Conservation (phyloP, 495 filamentous ascomycete species). For the Lophiostoma macrostomum region DNA sequence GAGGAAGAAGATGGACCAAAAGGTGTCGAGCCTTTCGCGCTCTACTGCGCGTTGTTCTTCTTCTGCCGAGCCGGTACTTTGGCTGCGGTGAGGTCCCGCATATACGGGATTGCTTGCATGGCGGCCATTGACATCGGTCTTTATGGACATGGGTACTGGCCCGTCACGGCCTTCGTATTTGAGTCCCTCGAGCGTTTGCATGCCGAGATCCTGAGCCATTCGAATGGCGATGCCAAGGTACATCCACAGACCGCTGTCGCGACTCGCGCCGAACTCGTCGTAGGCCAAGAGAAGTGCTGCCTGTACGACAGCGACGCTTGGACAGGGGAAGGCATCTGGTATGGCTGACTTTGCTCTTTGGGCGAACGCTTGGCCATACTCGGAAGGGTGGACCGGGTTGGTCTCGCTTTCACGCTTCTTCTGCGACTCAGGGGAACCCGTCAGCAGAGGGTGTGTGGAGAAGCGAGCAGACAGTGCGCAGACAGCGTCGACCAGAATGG, state of each 20-base stretch:
- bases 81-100: constrained; percentile 29
- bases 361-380: constrained; percentile 69
- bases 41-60: constrained; percentile 56
- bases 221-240: constrained; percentile 80
- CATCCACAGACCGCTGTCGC: constrained; percentile 88
- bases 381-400: constrained; percentile 42
- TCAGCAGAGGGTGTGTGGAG: constrained; percentile 64
- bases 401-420: constrained; percentile 43
- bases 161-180: constrained; percentile 61
- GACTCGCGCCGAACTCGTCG: constrained; percentile 79
- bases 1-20: constrained; percentile 83
- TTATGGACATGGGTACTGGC: constrained; percentile 52
- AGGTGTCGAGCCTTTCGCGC: constrained; percentile 74
- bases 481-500: constrained; percentile 81
- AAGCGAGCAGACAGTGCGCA: constrained; percentile 80
- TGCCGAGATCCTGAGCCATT: constrained; percentile 79
- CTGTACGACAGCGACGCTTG: constrained; percentile 74
- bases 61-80: constrained; percentile 48
- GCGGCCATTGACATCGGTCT: constrained; percentile 47
- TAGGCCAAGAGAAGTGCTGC: constrained; percentile 79
- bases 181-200: constrained; percentile 73
- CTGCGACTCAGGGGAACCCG: constrained; percentile 43
- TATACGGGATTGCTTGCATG: constrained; percentile 39
- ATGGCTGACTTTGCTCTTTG: constrained; percentile 51
- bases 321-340: constrained; percentile 73